Base-by-base conservation (phyloP, 768 basidiomycete species). In the Tremella fuciformis region DNA sequence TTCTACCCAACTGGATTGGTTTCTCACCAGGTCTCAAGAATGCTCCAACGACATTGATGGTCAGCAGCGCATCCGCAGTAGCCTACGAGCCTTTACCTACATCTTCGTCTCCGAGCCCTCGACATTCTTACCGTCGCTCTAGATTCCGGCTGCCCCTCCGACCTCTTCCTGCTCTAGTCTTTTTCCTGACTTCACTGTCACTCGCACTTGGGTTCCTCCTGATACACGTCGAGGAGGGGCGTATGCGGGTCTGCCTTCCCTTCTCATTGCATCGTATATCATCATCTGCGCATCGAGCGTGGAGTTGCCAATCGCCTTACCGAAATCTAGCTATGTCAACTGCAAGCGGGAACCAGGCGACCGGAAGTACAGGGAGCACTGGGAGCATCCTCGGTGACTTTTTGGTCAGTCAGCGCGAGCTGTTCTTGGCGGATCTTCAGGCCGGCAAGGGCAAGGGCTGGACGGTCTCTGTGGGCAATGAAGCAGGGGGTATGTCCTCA, bases 391-490 rank as follows among this genome's bases (percentile, higher is more conserved):
- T 76, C 18, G 73, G 65, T 4, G 68, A 70, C 7, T 82, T 81
- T 63, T 74, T 85, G 15, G 26, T 51, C n/a, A 70, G 71, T 21
- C 77, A 84, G 57, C 89, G 88, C 73, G 70, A 78, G 22, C 77
- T 73, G 22, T 96, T 88, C 69, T 76, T 92, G 19, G 71, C 67
- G 16, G 87, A 85, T 50, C 66, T 85, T 16, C 71, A 79, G 22
- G 77, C 77, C 1, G 79, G 79, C 0, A 80, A 81, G 40, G 82
- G 80, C 0, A 64, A 74, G 6, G 83, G 84, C 48, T 98, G 92
- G 93, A 87, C 84, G 0, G 81, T 96, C 4, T 87, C 86, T 0
- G 89, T 92, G 86, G 93, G 94, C 0, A 99, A 99, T 75, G 94
- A 98, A 77, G 91, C 94, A 13, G 93, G 93, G 70, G 94, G 94